These are phyloP conservation scores for Globisporangium perplexum DNA, from an alignment of 352 stramenopile species.

Conservation along the genomic window DNA sequence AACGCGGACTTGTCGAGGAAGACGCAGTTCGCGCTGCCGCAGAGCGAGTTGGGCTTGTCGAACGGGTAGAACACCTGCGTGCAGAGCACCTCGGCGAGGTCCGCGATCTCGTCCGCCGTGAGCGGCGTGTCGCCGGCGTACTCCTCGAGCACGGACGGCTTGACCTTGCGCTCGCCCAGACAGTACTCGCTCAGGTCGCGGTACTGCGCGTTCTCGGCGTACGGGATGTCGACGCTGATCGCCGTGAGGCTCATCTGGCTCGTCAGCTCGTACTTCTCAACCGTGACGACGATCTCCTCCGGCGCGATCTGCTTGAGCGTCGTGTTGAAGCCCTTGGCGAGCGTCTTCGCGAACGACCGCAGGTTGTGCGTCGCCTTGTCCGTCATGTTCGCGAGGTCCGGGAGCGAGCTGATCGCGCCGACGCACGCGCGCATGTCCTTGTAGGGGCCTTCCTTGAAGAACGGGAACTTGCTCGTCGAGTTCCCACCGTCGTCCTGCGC, in stretches of 20 bases:
- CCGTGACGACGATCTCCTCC: neutral
- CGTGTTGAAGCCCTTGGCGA: conserved; percentile 2
- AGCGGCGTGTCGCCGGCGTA: neutral
- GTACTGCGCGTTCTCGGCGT: neutral
- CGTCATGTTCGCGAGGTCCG: conserved; percentile 3
- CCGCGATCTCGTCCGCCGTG: neutral
- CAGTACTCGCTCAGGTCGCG: conserved; percentile 7
- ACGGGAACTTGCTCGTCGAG: neutral
- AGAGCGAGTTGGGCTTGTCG: conserved; percentile 5
- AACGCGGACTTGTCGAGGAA: conserved; percentile 11
- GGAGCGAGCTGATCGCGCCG: conserved; percentile 5
- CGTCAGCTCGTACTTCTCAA: conserved; percentile 6
- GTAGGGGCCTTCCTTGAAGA: neutral
- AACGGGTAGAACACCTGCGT: conserved; percentile 4
- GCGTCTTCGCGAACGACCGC: neutral
- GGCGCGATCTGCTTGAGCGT: conserved; percentile 5
- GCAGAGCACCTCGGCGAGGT: conserved; percentile 1
- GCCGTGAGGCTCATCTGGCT: conserved; percentile 4
- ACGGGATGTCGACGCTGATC: conserved; percentile 8
- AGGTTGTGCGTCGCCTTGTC: conserved; percentile 9
- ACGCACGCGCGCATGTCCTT: neutral
- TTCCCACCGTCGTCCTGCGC: conserved; percentile 1
- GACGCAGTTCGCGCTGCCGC: conserved; percentile 9
- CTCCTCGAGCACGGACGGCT: neutral
- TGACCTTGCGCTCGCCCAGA: neutral